Conservation (phyloP, 2,329 filamentous ascomycete genomes). For the Fusarium coicis region DNA sequence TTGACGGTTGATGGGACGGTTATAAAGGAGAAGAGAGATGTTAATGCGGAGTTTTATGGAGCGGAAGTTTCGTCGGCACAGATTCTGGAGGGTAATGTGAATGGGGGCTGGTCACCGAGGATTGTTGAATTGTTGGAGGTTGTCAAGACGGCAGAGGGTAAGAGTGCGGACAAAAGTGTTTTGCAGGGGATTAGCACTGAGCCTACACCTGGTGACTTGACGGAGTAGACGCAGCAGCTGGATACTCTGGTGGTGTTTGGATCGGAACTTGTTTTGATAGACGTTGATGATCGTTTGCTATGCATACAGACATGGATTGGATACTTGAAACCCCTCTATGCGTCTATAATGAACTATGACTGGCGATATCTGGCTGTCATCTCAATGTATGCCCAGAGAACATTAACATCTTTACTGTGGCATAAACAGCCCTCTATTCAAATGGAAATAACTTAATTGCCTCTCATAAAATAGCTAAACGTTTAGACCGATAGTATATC, state of each 20-base stretch:
- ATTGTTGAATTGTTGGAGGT: background rate
- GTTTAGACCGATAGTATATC: too few relatives aligned
- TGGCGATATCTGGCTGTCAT: rapidly evolving
- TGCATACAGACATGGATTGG: background rate
- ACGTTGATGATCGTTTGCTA: rapidly evolving
- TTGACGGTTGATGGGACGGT: constrained; percentile 12
- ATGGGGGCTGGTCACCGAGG: background rate
- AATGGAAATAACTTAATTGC: too few relatives aligned
- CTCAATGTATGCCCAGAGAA: rapidly evolving
- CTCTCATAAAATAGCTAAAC: too few relatives aligned
- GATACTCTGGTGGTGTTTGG: too few relatives aligned
- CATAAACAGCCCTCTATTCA: too few relatives aligned
- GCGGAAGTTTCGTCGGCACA: background rate
- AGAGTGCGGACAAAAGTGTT: background rate
- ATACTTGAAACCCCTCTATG: rapidly evolving
- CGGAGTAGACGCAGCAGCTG: background rate
- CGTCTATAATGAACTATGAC: rapidly evolving
- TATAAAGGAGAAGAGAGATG: constrained; percentile 1
- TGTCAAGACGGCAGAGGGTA: background rate
- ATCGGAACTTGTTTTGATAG: rapidly evolving
- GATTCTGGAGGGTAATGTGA: background rate
- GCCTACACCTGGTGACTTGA: background rate
- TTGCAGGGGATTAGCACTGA: background rate
- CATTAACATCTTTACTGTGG: too few relatives aligned
- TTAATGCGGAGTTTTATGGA: background rate